These are phyloP conservation scores for Salix dunnii DNA, from an alignment of 345 rosid genomes.

Conservation along the genomic window DNA sequence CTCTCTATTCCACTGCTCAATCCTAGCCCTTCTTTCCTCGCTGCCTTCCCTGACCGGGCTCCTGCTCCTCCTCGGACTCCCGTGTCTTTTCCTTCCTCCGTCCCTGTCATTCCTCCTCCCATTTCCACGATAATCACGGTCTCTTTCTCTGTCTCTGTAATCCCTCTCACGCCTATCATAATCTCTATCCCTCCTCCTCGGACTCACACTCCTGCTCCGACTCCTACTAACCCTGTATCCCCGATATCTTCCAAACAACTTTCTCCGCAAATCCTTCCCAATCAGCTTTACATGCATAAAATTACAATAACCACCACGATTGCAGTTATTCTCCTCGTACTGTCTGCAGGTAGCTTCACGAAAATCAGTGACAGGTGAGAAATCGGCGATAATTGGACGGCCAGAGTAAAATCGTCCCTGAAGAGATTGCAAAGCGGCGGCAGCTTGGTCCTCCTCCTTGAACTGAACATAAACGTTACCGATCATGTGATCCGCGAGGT, in stretches of 20 bases:
- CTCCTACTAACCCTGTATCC: constrained; percentile 50
- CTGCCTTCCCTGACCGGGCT: constrained; percentile 83
- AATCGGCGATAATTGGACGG: constrained; percentile 88
- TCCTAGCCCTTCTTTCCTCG: constrained; percentile 81
- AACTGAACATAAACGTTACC: constrained; percentile 89
- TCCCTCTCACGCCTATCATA: constrained; percentile 14
- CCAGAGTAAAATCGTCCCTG: constrained; percentile 83
- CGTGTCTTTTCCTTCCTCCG: constrained; percentile 37
- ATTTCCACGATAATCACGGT: constrained; percentile 30
- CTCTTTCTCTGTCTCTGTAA: constrained; percentile 22
- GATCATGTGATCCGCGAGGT: constrained; percentile 89
- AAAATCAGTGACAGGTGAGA: constrained; percentile 90
- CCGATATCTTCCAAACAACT: constrained; percentile 63
- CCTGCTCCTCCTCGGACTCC: constrained; percentile 62
- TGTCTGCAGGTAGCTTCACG: constrained; percentile 88
- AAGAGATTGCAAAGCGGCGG: constrained; percentile 65
- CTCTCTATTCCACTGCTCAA: constrained; percentile 90
- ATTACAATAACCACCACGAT: constrained; percentile 88
- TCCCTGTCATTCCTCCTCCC: constrained; percentile 26
- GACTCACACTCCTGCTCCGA: constrained; percentile 65
- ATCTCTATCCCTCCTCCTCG: constrained; percentile 46
- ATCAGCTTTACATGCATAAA: constrained; percentile 88
- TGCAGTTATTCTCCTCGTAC: constrained; percentile 78
- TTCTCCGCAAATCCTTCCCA: constrained; percentile 72
- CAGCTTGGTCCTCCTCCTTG: constrained; percentile 89